A percentile compares a stretch with the other conserved stretches of the same genome.
phyloP scores from a whole-genome alignment of 169 alveolate genomes.

The Haemoproteus tartakovskyi region DNA sequence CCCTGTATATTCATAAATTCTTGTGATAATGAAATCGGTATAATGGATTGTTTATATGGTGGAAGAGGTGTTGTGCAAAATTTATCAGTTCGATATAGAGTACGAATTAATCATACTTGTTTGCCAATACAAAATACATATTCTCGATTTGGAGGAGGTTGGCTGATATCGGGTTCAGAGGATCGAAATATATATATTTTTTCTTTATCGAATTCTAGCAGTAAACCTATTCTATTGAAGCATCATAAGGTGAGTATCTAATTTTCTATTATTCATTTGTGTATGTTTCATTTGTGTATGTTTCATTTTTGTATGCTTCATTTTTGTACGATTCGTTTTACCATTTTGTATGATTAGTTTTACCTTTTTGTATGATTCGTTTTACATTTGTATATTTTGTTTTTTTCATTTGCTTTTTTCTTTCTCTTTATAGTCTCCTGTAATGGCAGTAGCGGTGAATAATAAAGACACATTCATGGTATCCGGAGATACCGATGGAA shows the following conservation, averaged over 20 bases:
- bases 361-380: constrained; percentile 30
- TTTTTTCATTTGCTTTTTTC: constrained; percentile 1
- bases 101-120: constrained; percentile 73
- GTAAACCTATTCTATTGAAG: constrained; percentile 21
- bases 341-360: constrained; percentile 4
- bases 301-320: constrained; percentile 15
- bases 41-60: constrained; percentile 78
- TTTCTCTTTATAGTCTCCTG: constrained; percentile 74
- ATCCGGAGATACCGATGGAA: constrained; percentile 83
- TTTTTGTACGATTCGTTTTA: constrained; percentile 14
- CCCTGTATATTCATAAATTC: constrained; percentile 75
- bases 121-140: constrained; percentile 74
- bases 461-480: constrained; percentile 79
- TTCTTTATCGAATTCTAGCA: constrained; percentile 66
- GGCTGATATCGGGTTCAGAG: constrained; percentile 81
- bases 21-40: constrained; percentile 82
- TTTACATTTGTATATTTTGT: constrained; percentile 6
- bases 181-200: constrained; percentile 75
- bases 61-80: constrained; percentile 66
- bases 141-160: constrained; percentile 79
- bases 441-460: constrained; percentile 83
- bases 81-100: constrained; percentile 62
- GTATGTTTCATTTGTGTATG: constrained; percentile 18
- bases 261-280: constrained; percentile 25
- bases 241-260: constrained; percentile 66